phyloP scores from a whole-genome alignment of 139 green algal genomes.

The Haematococcus lacustris region DNA sequence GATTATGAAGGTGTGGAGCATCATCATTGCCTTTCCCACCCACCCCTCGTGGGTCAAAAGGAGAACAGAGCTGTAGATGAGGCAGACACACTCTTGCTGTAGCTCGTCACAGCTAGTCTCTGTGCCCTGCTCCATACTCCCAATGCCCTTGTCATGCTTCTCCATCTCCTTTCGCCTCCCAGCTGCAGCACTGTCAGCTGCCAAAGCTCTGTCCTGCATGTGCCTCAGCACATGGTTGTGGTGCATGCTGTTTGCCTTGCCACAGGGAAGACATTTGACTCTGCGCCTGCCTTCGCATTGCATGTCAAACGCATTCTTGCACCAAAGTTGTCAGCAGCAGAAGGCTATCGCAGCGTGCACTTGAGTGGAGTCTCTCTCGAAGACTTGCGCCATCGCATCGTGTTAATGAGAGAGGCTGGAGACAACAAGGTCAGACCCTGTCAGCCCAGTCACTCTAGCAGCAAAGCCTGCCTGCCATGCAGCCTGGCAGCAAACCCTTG shows the following conservation, averaged over 20 bases:
- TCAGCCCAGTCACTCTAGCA: no score
- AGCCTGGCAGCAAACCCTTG: no score
- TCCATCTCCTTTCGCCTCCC: not conserved
- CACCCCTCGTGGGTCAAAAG: not conserved
- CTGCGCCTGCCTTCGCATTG: not conserved
- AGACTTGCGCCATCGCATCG: not conserved
- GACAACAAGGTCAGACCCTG: no score
- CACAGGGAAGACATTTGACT: not conserved
- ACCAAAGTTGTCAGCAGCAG: no score
- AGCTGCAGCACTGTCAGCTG: not conserved
- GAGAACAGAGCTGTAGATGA: not conserved
- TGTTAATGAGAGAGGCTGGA: no score
- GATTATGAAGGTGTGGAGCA: constrained; percentile 32
- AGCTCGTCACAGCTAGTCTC: not conserved
- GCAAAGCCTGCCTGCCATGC: no score
- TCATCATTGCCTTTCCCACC: not conserved
- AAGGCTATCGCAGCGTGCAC: no score
- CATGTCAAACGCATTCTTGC: no score
- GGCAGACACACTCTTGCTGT: not conserved
- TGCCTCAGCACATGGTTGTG: not conserved
- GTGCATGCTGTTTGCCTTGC: not conserved
- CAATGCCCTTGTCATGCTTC: not conserved
- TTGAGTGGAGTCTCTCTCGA: no score
- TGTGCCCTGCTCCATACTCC: no score
- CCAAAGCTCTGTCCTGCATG: no score